A percentile compares a stretch with the other conserved stretches of the same genome.
phyloP scores from a whole-genome alignment of 352 stramenopile species.

The Phytophthora niederhauseri region DNA sequence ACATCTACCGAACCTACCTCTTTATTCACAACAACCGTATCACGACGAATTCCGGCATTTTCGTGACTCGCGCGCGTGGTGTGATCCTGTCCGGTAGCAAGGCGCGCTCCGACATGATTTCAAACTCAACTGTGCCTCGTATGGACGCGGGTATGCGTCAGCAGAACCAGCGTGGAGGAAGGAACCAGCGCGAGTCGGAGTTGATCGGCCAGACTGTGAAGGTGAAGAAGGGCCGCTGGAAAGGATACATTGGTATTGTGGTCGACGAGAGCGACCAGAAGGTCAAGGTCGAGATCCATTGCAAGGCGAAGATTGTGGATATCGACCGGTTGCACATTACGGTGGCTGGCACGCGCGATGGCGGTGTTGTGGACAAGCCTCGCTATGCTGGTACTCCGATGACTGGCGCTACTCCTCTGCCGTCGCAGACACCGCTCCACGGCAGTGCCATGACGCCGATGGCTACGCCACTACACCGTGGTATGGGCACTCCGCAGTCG shows the following conservation, averaged over 20 bases:
- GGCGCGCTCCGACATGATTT: slow-evolving; percentile 85
- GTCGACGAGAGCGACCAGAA: slow-evolving; percentile 90
- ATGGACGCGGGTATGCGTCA: slow-evolving; percentile 57
- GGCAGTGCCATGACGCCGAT: slow-evolving; percentile 87
- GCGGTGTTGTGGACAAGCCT: slow-evolving; percentile 74
- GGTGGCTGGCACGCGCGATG: slow-evolving; percentile 79
- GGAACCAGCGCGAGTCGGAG: slow-evolving; percentile 74
- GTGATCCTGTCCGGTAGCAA: slow-evolving; percentile 89
- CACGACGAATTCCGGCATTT: slow-evolving; percentile 89
- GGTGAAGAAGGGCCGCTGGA: slow-evolving; percentile 92
- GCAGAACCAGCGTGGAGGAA: slow-evolving; percentile 54
- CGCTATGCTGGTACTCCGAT: slow-evolving; percentile 79
- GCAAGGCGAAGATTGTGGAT: slow-evolving; percentile 89
- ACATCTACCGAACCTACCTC: slow-evolving; percentile 90
- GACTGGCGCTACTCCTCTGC: slow-evolving; percentile 77
- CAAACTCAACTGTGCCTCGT: slow-evolving; percentile 78
- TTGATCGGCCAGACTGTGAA: slow-evolving; percentile 91
- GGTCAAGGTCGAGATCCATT: slow-evolving; percentile 93
- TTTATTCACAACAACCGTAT: slow-evolving; percentile 93
- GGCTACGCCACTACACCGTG: slow-evolving; percentile 86
- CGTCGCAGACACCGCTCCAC: slow-evolving; percentile 85
- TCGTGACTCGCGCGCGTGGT: slow-evolving; percentile 83
- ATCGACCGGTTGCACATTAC: slow-evolving; percentile 83
- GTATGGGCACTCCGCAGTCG: slow-evolving; percentile 75
- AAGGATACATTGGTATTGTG: slow-evolving; percentile 93